phyloP scores from a whole-genome alignment of 768 basidiomycete genomes.

The Strobilomyces confusus region DNA sequence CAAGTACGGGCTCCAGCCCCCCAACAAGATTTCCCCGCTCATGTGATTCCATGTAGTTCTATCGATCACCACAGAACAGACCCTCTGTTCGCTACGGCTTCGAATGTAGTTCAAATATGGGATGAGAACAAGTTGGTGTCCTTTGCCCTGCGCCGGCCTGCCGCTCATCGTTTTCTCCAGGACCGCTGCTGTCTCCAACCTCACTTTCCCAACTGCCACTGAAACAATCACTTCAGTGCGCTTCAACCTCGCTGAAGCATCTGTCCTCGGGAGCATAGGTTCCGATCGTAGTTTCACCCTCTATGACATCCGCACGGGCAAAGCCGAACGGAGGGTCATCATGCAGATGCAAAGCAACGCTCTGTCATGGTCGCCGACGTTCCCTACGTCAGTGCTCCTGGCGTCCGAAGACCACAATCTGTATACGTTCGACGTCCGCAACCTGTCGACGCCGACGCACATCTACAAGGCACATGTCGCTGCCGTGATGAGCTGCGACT shows the following conservation, averaged over 20 bases:
- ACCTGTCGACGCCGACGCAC: constrained; percentile 75
- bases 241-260: constrained; percentile 93
- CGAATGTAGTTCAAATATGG: constrained; percentile 93
- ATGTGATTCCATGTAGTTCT: constrained; percentile 51
- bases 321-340: constrained; percentile 85
- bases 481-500: constrained; percentile 95
- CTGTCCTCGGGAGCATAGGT: constrained; percentile 91
- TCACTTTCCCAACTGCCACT: constrained; percentile 80
- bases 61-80: constrained; percentile 93
- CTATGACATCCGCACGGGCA: constrained; percentile 95
- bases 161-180: constrained; percentile 35
- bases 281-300: constrained; percentile 94
- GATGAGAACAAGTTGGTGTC: constrained; percentile 80
- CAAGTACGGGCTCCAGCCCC: constrained; percentile 54
- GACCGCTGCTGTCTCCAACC: constrained; percentile 79
- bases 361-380: constrained; percentile 93
- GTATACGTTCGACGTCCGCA: constrained; percentile 95
- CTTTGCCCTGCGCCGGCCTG: neutral
- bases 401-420: constrained; percentile 99
- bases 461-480: constrained; percentile 98
- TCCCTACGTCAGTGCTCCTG: constrained; percentile 85
- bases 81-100: constrained; percentile 90
- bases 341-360: constrained; percentile 95
- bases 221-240: constrained; percentile 87
- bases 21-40: neutral